A percentile compares a stretch with the other conserved stretches of the same genome.
Conservation (phyloP, 2,329 filamentous ascomycete species). For the Phialemoniopsis sp. region DNA sequence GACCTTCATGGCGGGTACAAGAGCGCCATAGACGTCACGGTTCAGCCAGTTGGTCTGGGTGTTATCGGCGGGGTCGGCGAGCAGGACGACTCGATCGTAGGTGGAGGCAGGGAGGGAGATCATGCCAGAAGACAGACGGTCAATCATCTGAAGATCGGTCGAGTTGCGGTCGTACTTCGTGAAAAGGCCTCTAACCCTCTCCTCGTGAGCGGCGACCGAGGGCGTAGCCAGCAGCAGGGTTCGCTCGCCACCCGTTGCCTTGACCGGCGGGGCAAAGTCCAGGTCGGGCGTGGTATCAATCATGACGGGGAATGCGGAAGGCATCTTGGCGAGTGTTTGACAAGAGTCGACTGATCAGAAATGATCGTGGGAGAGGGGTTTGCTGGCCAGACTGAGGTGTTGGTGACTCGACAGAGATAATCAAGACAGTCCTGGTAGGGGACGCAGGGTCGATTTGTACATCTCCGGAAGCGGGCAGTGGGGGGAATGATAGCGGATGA, state of each 20-base stretch:
- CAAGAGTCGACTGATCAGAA: too few species aligned
- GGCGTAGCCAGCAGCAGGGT: constrained; percentile 67
- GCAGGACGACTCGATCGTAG: constrained; percentile 81
- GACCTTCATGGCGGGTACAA: constrained; percentile 68
- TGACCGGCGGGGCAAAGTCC: too few species aligned
- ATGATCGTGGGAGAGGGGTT: too few species aligned
- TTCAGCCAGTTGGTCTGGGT: constrained; percentile 62
- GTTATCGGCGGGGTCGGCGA: constrained; percentile 63
- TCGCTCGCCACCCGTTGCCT: background rate
- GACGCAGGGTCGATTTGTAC: too few species aligned
- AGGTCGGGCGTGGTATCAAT: too few species aligned
- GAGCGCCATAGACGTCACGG: constrained; percentile 56
- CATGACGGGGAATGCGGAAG: too few species aligned
- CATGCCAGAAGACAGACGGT: constrained; percentile 79
- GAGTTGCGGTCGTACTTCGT: constrained; percentile 67
- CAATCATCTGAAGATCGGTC: constrained; percentile 96
- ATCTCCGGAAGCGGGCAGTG: too few species aligned
- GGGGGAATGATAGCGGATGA: too few species aligned
- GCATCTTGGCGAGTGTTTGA: too few species aligned
- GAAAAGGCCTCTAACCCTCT: constrained; percentile 68
- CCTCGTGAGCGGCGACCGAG: constrained; percentile 81
- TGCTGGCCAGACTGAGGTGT: too few species aligned
- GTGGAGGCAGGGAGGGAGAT: constrained; percentile 70
- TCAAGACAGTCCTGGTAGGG: too few species aligned
- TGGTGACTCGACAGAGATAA: too few species aligned